Evolutionary conservation across 2,329 filamentous ascomycete species (phyloP), one percentile per base, ranked within the genome.

Genomic region (Venturia carpophila): DNA sequence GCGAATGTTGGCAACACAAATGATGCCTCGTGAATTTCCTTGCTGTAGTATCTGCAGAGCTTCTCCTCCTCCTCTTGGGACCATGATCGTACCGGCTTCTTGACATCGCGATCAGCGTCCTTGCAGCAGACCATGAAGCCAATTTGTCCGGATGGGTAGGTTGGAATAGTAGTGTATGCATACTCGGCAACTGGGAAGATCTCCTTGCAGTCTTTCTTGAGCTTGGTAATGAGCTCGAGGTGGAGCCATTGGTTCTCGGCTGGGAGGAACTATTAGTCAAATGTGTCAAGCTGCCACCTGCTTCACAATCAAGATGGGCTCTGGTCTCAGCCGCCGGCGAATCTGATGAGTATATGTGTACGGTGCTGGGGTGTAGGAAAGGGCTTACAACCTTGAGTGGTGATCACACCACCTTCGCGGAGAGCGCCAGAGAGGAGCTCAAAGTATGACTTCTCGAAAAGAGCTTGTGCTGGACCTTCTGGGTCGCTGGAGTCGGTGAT

Each of bases 111-210:
- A 75, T 79, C 86, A 76, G 87, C 82, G 76, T 97, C 93, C 87
- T 99, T 97, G 88, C 84, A 90, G 87, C 94, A 97, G 75, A 99
- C 91, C 92, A 99, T 97, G 88, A 99, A 99, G 76, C 94, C 94
- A 74, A 99, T 99, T 83, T 99, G 94, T 76, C 94, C 94, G 66
- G 91, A 96, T 70, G 94, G 94, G 84, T 99, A 99, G 75, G 94
- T 99, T 67, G 94, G 94, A 79, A 99, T 99, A 73, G 93, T 97
- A 74, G 93, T 97, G 86, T 97, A 99, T 72, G 90, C 94, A 82
- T 97, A 99, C 82, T 99, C 94, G 77, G 90, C 94, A 68, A 91
- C 90, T 69, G 94, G 92, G 88, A 99, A 99, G 78, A 99, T 90
- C 79, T 94, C 89, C 78, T 89, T 89, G 89, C 93, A 97, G 75